Evolutionary conservation across 257 asterid genomes (phyloP).

Genomic region (Paulownia fortunei): DNA sequence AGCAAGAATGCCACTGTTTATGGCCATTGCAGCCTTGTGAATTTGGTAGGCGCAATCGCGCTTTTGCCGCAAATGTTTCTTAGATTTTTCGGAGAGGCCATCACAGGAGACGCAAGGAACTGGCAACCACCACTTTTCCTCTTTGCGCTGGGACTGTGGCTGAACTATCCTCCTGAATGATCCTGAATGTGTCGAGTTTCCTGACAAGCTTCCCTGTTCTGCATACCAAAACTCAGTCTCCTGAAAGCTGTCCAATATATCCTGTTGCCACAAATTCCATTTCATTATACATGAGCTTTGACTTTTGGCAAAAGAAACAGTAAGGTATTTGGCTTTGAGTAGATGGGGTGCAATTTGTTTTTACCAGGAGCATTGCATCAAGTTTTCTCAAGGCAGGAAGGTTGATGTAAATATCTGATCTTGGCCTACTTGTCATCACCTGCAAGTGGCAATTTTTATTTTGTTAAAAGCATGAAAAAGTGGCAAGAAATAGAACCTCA

Average conservation of each 20-base stretch:
- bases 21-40: conserved; percentile 93
- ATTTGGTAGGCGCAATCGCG: conserved; percentile 84
- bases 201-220: conserved; percentile 77
- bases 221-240: conserved; percentile 90
- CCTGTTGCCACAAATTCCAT: conserved; percentile 53
- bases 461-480: conserved; percentile 5
- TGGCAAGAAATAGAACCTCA: background rate
- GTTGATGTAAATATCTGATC: conserved; percentile 78
- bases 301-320: background rate
- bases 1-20: conserved; percentile 71
- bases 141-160: conserved; percentile 69
- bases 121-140: conserved; percentile 95
- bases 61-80: conserved; percentile 64
- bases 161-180: conserved; percentile 66
- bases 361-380: conserved; percentile 87
- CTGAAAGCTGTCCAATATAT: conserved; percentile 73
- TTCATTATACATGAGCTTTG: conserved; percentile 8
- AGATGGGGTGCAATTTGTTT: background rate
- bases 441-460: conserved; percentile 24
- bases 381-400: conserved; percentile 86
- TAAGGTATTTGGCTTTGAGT: background rate
- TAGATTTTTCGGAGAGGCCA: conserved; percentile 70
- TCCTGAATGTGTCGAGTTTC: conserved; percentile 64
- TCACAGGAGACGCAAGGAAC: conserved; percentile 67
- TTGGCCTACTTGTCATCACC: conserved; percentile 81